A percentile compares a stretch with the other conserved stretches of the same genome.
phyloP scores from a whole-genome alignment of 148 eudicot species.

The Beta vulgaris region DNA sequence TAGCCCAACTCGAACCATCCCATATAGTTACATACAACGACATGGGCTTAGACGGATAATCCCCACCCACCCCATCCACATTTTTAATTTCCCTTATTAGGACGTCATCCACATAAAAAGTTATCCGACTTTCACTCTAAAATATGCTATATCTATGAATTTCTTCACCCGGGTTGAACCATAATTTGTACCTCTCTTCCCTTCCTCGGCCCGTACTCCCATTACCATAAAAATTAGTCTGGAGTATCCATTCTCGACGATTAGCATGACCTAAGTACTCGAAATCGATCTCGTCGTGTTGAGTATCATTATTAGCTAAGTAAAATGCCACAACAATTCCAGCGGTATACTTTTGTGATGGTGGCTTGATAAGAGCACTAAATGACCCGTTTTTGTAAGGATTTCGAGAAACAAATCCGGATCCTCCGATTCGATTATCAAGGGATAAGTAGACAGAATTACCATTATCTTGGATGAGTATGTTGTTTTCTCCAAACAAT shows the following conservation, averaged over 20 bases:
- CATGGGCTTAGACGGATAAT: constrained; percentile 46
- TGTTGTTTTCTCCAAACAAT: neutral
- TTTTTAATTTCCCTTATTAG: constrained; percentile 26
- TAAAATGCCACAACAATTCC: constrained; percentile 44
- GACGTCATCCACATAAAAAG: constrained; percentile 34
- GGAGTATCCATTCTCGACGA: constrained; percentile 31
- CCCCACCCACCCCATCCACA: constrained; percentile 24
- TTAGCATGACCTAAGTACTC: constrained; percentile 35
- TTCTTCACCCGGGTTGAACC: constrained; percentile 35
- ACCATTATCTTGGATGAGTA: neutral
- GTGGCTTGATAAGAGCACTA: constrained; percentile 36
- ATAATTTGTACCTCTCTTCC: constrained; percentile 34
- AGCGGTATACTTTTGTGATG: constrained; percentile 32
- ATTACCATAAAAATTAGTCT: constrained; percentile 37
- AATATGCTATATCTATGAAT: constrained; percentile 34
- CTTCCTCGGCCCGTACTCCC: constrained; percentile 31
- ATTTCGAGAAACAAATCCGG: constrained; percentile 25
- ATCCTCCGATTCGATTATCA: constrained; percentile 17
- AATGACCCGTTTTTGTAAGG: constrained; percentile 27
- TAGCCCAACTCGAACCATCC: constrained; percentile 44
- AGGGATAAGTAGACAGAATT: neutral
- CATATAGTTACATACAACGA: constrained; percentile 37
- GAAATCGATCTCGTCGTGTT: constrained; percentile 39
- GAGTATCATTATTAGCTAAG: neutral
- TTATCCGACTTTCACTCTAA: constrained; percentile 24